phyloP scores from a whole-genome alignment of 2,329 filamentous ascomycete species.

The Diaporthe citri region DNA sequence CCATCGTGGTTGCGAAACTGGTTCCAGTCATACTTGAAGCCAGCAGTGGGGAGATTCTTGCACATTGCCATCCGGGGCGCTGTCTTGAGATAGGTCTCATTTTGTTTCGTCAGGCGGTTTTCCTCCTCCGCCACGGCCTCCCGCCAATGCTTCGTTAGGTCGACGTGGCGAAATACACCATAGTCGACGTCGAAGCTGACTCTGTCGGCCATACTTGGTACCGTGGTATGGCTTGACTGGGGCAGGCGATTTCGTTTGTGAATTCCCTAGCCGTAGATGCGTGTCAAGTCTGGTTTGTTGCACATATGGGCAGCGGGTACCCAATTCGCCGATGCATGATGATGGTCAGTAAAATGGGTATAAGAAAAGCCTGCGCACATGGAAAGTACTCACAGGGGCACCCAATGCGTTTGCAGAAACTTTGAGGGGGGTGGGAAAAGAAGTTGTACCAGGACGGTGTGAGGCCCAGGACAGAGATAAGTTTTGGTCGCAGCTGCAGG shows the following conservation, averaged over 20 bases:
- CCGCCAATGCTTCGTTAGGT: too few species aligned
- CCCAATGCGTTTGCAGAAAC: neutral
- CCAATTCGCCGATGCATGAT: neutral
- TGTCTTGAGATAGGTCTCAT: neutral
- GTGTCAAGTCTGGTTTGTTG: neutral
- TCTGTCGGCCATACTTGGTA: neutral
- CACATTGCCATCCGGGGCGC: neutral
- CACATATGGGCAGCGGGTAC: neutral
- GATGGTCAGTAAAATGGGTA: neutral
- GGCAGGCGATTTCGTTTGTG: neutral
- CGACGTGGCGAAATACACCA: neutral
- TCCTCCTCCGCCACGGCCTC: neutral
- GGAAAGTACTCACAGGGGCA: neutral
- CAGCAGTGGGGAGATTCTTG: neutral
- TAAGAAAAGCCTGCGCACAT: neutral
- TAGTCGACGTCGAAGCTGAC: neutral
- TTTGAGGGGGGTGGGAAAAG: neutral
- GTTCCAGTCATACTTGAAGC: neutral
- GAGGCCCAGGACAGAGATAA: neutral
- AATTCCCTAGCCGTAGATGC: neutral
- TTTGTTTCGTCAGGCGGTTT: neutral
- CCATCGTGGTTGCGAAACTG: neutral
- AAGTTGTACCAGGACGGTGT: neutral
- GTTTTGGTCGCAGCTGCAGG: neutral
- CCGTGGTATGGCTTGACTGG: too few species aligned